These are phyloP conservation scores for Proliferodiscus dingleyae DNA, from an alignment of 2,329 filamentous ascomycete species.

Conservation along the genomic window DNA sequence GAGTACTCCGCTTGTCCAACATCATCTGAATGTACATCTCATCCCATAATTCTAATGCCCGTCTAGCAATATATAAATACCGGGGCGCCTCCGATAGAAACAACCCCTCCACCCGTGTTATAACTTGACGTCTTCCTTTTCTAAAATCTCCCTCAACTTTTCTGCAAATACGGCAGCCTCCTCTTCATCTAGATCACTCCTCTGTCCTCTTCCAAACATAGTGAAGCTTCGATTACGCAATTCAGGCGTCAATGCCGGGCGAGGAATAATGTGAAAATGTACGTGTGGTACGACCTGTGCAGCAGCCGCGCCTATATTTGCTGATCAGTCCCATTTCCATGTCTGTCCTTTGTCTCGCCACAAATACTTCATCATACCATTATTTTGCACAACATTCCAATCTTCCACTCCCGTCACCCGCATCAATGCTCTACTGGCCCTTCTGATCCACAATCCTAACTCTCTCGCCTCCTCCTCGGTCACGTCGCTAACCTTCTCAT, in stretches of 20 bases:
- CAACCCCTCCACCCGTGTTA: slow-evolving; percentile 4
- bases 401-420: slow-evolving; percentile 67
- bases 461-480: slow-evolving; percentile 57
- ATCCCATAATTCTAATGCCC: neutral
- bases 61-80: slow-evolving; percentile 1
- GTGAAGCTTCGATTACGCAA: slow-evolving; percentile 58
- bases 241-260: slow-evolving; percentile 58
- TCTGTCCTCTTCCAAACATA: slow-evolving; percentile 72
- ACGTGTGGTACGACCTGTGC: slow-evolving; percentile 91
- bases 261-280: slow-evolving; percentile 90
- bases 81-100: neutral
- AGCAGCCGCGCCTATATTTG: slow-evolving; percentile 60
- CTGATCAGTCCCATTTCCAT: slow-evolving; percentile 7
- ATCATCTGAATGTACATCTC: no score
- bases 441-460: slow-evolving; percentile 62
- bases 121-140: slow-evolving; percentile 30
- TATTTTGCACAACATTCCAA: slow-evolving; percentile 98
- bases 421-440: slow-evolving; percentile 68
- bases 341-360: no score
- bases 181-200: slow-evolving; percentile 72
- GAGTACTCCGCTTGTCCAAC: no score
- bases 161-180: slow-evolving; percentile 59
- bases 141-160: slow-evolving; percentile 47
- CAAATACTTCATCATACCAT: no score
- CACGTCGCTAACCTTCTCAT: slow-evolving; percentile 71